Evolutionary conservation across 139 green algal species (phyloP).

Genomic region (Chlamydomonas asymmetrica): DNA sequence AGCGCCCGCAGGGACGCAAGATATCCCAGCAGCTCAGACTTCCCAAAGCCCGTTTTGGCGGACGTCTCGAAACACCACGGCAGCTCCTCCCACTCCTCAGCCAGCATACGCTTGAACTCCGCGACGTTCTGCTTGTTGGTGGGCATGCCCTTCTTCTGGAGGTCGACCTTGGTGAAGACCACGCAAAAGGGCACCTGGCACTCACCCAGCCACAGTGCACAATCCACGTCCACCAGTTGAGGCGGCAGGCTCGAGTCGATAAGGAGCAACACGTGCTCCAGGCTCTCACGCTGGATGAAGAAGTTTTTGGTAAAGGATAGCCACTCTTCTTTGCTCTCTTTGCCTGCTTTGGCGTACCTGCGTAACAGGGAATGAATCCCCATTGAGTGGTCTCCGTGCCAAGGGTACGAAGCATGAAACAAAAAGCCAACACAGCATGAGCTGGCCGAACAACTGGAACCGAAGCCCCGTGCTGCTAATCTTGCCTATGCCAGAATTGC

Average conservation of each 20-base stretch:
- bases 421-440: too few species aligned
- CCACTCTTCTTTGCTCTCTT: conserved; percentile 69
- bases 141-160: conserved; percentile 34
- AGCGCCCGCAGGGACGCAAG: conserved; percentile 38
- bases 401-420: too few species aligned
- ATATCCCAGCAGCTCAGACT: conserved; percentile 53
- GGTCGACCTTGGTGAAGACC: conserved; percentile 53
- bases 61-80: conserved; percentile 62
- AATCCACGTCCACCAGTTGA: conserved; percentile 54
- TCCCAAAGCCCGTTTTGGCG: conserved; percentile 37
- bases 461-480: neutral
- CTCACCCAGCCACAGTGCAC: conserved; percentile 62
- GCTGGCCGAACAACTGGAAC: too few species aligned
- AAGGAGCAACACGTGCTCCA: conserved; percentile 88
- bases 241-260: conserved; percentile 83
- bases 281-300: conserved; percentile 76
- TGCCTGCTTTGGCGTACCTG: conserved; percentile 51
- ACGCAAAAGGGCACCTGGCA: conserved; percentile 52
- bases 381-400: too few species aligned
- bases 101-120: conserved; percentile 37
- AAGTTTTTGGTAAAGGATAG: conserved; percentile 87
- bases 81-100: conserved; percentile 51
- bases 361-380: too few species aligned
- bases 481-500: too few species aligned
- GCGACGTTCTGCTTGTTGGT: conserved; percentile 25